Evolutionary conservation across 331 rosid genomes (phyloP).

Genomic region (Spiraea crenata): DNA sequence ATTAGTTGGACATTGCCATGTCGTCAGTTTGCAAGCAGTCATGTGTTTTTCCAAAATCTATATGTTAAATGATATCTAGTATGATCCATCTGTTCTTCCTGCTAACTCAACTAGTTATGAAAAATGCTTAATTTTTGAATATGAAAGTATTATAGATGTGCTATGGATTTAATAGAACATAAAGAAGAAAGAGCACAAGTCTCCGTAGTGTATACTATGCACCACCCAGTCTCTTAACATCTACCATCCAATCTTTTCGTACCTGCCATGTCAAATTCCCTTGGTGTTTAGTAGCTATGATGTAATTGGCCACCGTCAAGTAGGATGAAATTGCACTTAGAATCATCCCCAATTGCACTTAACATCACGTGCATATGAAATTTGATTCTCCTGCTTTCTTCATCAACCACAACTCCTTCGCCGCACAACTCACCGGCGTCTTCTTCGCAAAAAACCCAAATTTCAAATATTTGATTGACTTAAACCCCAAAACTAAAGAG

Average conservation of each 20-base stretch:
- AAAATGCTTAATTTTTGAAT: neutral
- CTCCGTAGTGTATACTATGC: neutral
- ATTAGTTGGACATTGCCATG: no score
- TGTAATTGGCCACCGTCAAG: neutral
- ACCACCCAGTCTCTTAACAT: neutral
- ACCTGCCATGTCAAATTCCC: neutral
- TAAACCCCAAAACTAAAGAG: no score
- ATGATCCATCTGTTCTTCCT: neutral
- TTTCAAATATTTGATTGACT: no score
- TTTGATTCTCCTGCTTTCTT: no score
- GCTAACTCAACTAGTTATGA: neutral
- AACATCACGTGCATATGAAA: no score
- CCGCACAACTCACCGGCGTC: no score
- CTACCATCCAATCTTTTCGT: neutral
- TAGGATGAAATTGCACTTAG: neutral
- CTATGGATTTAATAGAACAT: no score
- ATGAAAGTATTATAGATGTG: neutral
- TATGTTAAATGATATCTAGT: neutral
- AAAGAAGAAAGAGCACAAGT: neutral
- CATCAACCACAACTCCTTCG: no score
- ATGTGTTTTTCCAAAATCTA: neutral
- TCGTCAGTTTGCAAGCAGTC: neutral
- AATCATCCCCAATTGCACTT: no score
- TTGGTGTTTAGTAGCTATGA: neutral
- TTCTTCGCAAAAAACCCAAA: no score